Evolutionary conservation across 805 yeast genomes (phyloP).

Genomic region (Nakazawaea pomicola): DNA sequence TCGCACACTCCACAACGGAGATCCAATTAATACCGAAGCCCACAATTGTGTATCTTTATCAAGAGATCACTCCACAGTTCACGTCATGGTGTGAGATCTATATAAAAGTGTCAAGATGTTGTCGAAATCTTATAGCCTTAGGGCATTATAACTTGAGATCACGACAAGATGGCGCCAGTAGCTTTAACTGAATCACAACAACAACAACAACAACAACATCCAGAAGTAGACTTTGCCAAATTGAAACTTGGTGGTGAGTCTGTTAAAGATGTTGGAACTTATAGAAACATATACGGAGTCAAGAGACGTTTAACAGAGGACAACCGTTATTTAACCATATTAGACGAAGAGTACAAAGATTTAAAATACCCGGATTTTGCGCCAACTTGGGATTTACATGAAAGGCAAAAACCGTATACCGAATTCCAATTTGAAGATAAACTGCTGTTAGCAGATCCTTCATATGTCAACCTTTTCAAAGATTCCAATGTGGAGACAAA

Average conservation of each 20-base stretch:
- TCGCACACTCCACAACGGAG: not conserved
- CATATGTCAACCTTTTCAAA: conserved; percentile 8
- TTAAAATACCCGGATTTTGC: conserved; percentile 6
- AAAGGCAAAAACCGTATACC: conserved; percentile 2
- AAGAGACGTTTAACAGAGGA: conserved; percentile 2
- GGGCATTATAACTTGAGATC: too few species aligned
- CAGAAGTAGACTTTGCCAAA: not conserved
- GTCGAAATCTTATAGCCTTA: not conserved
- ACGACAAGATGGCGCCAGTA: conserved; percentile 5
- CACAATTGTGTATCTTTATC: too few species aligned
- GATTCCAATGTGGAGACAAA: conserved; percentile 12
- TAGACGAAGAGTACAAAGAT: conserved; percentile 14
- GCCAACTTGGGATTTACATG: conserved; percentile 7
- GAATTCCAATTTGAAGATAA: conserved; percentile 9
- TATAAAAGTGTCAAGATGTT: not conserved
- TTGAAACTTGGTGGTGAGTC: not conserved
- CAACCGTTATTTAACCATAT: not conserved
- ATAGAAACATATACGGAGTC: conserved; percentile 2
- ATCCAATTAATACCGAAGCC: too few species aligned
- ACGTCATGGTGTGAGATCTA: not conserved
- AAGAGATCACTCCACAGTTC: too few species aligned
- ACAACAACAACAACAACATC: not conserved
- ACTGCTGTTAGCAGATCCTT: conserved; percentile 12
- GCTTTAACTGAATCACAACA: too few species aligned
- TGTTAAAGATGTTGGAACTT: conserved; percentile 4